These are phyloP conservation scores for Naegleria fowleri DNA, from an alignment of 208 protist genomes.

Conservation along the genomic window DNA sequence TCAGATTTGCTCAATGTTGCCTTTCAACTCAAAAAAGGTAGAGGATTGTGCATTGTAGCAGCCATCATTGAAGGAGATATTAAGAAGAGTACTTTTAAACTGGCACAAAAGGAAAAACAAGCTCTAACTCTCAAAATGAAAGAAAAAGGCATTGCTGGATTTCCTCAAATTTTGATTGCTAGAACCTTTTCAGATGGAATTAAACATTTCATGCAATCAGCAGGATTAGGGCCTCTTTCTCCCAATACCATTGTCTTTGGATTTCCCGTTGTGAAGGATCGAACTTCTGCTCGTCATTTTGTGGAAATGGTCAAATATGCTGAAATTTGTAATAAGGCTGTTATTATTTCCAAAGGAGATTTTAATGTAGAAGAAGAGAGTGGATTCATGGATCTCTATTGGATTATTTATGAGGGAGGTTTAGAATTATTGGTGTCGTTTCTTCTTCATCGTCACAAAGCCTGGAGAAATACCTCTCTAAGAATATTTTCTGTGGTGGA, in stretches of 20 bases:
- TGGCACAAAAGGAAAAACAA: neutral
- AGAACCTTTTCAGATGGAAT: neutral
- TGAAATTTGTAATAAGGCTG: conserved; percentile 21
- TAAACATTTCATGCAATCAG: conserved; percentile 29
- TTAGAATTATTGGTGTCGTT: conserved; percentile 42
- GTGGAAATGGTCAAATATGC: conserved; percentile 4
- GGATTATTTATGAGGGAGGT: conserved; percentile 52
- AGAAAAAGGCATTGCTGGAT: conserved; percentile 27
- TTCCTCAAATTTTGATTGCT: conserved; percentile 36
- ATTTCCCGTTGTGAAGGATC: conserved; percentile 23
- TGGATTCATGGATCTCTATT: conserved; percentile 51
- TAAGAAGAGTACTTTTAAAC: neutral
- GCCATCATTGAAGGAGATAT: conserved; percentile 5
- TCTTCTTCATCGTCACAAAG: conserved; percentile 37
- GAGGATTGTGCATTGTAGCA: conserved; percentile 33
- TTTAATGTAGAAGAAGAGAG: neutral
- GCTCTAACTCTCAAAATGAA: conserved; percentile 21
- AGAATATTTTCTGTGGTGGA: conserved; percentile 48
- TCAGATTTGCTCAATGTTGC: conserved; percentile 23
- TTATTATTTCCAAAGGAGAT: conserved; percentile 27
- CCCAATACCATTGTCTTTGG: conserved; percentile 42
- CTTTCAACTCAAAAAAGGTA: neutral
- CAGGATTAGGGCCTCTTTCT: conserved; percentile 37
- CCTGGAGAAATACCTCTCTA: conserved; percentile 44
- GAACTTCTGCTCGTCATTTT: neutral